phyloP scores from a whole-genome alignment of 805 yeast genomes.

The Wickerhamiella siamensis region DNA sequence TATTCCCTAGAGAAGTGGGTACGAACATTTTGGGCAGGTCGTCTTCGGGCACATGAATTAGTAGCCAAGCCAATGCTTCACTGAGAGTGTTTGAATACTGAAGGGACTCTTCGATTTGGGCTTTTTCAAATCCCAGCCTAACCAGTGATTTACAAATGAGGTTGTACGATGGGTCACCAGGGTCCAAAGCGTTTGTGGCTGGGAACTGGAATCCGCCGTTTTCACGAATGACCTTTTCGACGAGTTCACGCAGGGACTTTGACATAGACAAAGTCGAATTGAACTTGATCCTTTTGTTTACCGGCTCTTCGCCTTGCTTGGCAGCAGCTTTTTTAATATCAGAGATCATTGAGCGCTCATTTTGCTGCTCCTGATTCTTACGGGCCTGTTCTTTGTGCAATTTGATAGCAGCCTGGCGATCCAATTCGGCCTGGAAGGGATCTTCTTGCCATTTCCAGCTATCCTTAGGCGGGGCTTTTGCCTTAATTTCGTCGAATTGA shows the following conservation, averaged over 20 bases:
- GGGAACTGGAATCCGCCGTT: constrained; percentile 32
- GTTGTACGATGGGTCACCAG: constrained; percentile 3
- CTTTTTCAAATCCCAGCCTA: constrained; percentile 48
- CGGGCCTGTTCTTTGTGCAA: constrained; percentile 6
- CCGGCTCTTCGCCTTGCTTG: background rate
- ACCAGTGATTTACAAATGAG: constrained; percentile 23
- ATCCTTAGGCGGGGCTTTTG: constrained; percentile 20
- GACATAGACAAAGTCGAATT: constrained; percentile 41
- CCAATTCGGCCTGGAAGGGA: constrained; percentile 62
- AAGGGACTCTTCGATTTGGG: constrained; percentile 62
- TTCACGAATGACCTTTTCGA: constrained; percentile 42
- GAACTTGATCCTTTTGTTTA: constrained; percentile 21
- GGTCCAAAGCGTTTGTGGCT: constrained; percentile 15
- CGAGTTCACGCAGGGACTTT: constrained; percentile 42
- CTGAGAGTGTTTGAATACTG: constrained; percentile 35
- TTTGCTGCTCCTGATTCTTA: constrained; percentile 1
- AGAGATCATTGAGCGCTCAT: background rate
- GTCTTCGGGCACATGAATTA: constrained; percentile 87
- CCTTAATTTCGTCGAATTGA: constrained; percentile 47
- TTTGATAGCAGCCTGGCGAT: constrained; percentile 28
- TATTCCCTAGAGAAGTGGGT: constrained; percentile 21
- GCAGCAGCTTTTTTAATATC: constrained; percentile 3
- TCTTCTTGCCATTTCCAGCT: constrained; percentile 28
- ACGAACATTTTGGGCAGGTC: constrained; percentile 50
- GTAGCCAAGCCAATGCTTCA: constrained; percentile 56